Conservation (phyloP, 116 monocot genomes). For the Cymodocea nodosa region DNA sequence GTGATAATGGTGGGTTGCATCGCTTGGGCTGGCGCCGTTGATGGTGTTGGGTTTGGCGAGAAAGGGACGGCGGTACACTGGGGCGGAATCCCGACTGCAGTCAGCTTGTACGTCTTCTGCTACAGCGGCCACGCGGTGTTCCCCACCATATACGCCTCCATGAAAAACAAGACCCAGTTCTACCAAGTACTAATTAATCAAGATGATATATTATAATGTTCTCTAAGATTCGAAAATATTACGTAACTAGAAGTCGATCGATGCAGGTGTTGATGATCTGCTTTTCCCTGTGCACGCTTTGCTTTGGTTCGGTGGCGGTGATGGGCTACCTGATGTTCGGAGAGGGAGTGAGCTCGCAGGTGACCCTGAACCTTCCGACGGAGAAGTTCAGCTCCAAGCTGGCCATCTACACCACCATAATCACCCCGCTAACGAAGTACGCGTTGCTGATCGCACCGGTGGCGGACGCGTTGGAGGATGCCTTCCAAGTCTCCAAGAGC, state of each 20-base stretch:
- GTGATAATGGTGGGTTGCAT: conserved; percentile 35
- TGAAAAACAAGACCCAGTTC: conserved; percentile 52
- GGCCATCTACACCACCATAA: conserved; percentile 72
- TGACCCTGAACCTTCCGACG: conserved; percentile 63
- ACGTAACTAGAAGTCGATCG: neutral
- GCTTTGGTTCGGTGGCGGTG: conserved; percentile 48
- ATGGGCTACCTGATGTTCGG: conserved; percentile 81
- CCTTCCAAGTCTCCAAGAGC: conserved; percentile 23
- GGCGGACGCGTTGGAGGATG: conserved; percentile 48
- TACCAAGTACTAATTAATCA: conserved; percentile 31
- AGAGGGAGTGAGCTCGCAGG: conserved; percentile 37
- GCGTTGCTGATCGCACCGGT: conserved; percentile 56
- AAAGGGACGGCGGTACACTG: conserved; percentile 24
- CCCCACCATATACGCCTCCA: conserved; percentile 65
- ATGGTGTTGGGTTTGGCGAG: conserved; percentile 53
- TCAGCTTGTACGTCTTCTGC: conserved; percentile 71
- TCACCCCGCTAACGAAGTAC: conserved; percentile 67
- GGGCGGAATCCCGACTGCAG: conserved; percentile 54
- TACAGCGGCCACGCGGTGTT: conserved; percentile 77
- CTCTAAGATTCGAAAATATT: neutral
- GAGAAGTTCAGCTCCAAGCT: conserved; percentile 40
- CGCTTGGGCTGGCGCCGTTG: conserved; percentile 32
- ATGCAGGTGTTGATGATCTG: conserved; percentile 55
- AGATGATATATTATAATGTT: too few relatives aligned
- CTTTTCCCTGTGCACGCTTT: conserved; percentile 49